Base-by-base conservation (phyloP, 495 filamentous ascomycete species). In the Talaromyces borbonicus region DNA sequence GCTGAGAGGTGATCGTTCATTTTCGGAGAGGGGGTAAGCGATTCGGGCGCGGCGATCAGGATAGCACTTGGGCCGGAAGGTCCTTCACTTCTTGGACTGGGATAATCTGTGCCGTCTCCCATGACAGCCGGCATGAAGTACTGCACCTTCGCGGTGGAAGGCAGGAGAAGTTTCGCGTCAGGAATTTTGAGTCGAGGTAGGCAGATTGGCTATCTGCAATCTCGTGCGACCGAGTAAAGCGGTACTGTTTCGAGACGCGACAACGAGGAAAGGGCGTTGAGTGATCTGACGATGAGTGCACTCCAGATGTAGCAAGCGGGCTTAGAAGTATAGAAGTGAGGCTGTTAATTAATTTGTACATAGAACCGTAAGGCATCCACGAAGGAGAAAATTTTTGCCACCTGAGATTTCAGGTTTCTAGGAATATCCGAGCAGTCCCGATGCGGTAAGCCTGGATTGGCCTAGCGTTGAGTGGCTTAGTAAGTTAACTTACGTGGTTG, bases 101-200 rank as follows among this genome's bases (percentile, higher is more conserved):
- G 68, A 60, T 72, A 72, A 58, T 72, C 67, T 68, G 66, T 65
- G 35, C 65, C 67, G 65, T 70, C 67, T 48, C 68, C 68, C 68
- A 72, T 72, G 59, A 66, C 46, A 39, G 24, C 25, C 11, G 46
- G 40, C 46, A 48, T 48, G 46, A 29, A 36, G 24, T 23, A 27
- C 22, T 24, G 29, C 14, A 47, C 19, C 35, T 38, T 38, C 35
- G 19, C 35, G 35, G 16, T 38, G 35, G 35, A 38, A 38, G 35
- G 19, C 35, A 20, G 4, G 18, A 38, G 35, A 38, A 11, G 35
- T 22, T 38, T 38, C 35, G 35, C 16, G 35, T 22, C 22, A 9
- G 19, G 14, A 38, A 38, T 38, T 20, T 22, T 6, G 15, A 18
- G 15, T 36, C 7, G 15, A 18, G 15, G 32, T 11, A 12, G 35